Percentiles rank a stretch among this genome's conserved stretches.
Evolutionary conservation across 2,329 filamentous ascomycete species (phyloP).

Genomic region (Xylaria multiplex): DNA sequence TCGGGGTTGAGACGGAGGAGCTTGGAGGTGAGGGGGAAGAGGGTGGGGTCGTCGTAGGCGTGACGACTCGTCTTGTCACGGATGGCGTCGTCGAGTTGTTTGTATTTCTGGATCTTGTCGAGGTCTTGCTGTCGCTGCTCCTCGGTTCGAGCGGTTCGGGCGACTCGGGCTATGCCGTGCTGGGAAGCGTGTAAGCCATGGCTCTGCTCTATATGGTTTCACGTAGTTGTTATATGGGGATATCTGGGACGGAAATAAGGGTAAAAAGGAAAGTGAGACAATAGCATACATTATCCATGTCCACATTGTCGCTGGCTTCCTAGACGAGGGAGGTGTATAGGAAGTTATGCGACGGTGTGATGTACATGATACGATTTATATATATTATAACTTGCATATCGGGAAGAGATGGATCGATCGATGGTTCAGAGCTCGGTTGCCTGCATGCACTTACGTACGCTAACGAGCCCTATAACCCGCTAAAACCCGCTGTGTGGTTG

Average conservation of each 20-base stretch:
- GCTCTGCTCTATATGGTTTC: background rate
- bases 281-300: slow-evolving; percentile 48
- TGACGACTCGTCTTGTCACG: slow-evolving; percentile 65
- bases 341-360: too few species aligned
- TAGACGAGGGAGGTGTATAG: slow-evolving; percentile 1
- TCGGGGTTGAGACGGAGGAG: slow-evolving; percentile 83
- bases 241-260: background rate
- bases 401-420: too few species aligned
- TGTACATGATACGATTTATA: too few species aligned
- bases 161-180: slow-evolving; percentile 84
- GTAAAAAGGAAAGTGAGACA: background rate
- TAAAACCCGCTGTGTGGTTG: too few species aligned
- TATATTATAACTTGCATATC: too few species aligned
- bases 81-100: slow-evolving; percentile 73
- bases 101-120: slow-evolving; percentile 80
- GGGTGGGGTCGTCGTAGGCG: slow-evolving; percentile 60
- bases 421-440: too few species aligned
- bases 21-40: slow-evolving; percentile 75
- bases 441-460: too few species aligned
- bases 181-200: slow-evolving; percentile 52
- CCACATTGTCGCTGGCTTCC: slow-evolving; percentile 3
- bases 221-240: background rate
- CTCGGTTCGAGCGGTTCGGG: slow-evolving; percentile 68
- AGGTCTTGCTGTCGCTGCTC: slow-evolving; percentile 77
- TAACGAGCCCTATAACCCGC: too few species aligned